Evolutionary conservation across 2,329 filamentous ascomycete genomes (phyloP).

Genomic region (Apiospora pterosperma): DNA sequence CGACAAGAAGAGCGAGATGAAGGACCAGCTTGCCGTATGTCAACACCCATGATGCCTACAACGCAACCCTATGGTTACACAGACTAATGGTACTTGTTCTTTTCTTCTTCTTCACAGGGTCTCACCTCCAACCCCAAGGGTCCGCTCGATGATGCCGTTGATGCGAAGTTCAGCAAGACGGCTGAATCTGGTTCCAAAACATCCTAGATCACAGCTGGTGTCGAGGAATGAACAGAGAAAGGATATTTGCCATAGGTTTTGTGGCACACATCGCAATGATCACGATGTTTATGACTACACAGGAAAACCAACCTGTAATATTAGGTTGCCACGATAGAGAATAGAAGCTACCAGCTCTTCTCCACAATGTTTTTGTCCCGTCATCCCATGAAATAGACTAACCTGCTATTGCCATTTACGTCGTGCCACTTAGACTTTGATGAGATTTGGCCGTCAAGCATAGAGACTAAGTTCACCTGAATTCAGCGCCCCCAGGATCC

Average conservation of each 20-base stretch:
- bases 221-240: slow-evolving; percentile 3
- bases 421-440: background rate
- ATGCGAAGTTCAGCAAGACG: slow-evolving; percentile 59
- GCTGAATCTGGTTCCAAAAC: background rate
- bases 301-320: background rate
- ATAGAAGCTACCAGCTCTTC: background rate
- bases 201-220: background rate
- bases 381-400: too few species aligned
- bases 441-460: too few species aligned
- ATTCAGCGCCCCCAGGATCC: too few species aligned
- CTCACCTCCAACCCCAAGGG: slow-evolving; percentile 65
- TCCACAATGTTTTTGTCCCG: background rate
- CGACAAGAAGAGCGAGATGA: slow-evolving; percentile 48
- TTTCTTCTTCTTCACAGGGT: slow-evolving; percentile 29
- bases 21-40: slow-evolving; percentile 51
- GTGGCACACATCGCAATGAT: background rate
- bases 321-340: slow-evolving; percentile 1
- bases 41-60: background rate
- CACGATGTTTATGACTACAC: background rate
- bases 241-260: background rate
- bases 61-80: background rate
- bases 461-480: too few species aligned
- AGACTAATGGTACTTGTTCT: background rate
- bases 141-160: slow-evolving; percentile 56
- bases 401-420: background rate